Percentiles rank a stretch among this genome's conserved stretches.
Evolutionary conservation across 2,329 filamentous ascomycete genomes (phyloP).

Genomic region (Aspergillus versicolor): DNA sequence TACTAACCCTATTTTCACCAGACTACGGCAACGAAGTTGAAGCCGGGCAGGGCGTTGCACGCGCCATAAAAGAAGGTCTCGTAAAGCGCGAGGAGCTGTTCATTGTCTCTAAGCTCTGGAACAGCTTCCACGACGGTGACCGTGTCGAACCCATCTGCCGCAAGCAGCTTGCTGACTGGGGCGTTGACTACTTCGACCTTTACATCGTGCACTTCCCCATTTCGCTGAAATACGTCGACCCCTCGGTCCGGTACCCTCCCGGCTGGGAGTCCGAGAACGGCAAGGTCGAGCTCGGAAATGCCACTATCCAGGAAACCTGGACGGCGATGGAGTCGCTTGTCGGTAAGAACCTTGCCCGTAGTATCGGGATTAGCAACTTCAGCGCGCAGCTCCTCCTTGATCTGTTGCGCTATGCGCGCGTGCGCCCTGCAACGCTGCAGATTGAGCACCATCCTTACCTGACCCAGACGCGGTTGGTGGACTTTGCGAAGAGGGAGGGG

Average conservation of each 20-base stretch:
- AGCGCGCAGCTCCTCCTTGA: conserved; percentile 75
- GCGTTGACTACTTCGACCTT: conserved; percentile 85
- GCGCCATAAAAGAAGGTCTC: conserved; percentile 76
- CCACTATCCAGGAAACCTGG: conserved; percentile 79
- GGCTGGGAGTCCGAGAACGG: conserved; percentile 69
- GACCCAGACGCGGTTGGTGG: conserved; percentile 69
- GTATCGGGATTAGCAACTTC: conserved; percentile 84
- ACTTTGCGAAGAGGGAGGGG: conserved; percentile 67
- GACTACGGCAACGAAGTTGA: conserved; percentile 84
- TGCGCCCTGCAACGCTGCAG: conserved; percentile 75
- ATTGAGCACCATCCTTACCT: conserved; percentile 91
- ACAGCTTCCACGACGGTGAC: conserved; percentile 81
- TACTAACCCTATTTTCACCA: conserved; percentile 30
- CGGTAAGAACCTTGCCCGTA: conserved; percentile 64
- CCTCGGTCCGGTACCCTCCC: conserved; percentile 73
- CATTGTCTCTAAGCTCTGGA: conserved; percentile 92
- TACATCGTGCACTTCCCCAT: conserved; percentile 90
- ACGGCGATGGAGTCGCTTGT: conserved; percentile 74
- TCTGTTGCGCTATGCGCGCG: conserved; percentile 72
- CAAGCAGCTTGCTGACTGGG: conserved; percentile 78
- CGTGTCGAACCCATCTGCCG: conserved; percentile 72
- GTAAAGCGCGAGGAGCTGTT: conserved; percentile 86
- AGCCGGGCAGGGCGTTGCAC: conserved; percentile 71
- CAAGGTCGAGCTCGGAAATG: conserved; percentile 63
- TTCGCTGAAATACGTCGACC: conserved; percentile 81